A percentile compares a stretch with the other conserved stretches of the same genome.
Conservation (phyloP, 352 stramenopile species). For the Globisporangium heterothallicum region DNA sequence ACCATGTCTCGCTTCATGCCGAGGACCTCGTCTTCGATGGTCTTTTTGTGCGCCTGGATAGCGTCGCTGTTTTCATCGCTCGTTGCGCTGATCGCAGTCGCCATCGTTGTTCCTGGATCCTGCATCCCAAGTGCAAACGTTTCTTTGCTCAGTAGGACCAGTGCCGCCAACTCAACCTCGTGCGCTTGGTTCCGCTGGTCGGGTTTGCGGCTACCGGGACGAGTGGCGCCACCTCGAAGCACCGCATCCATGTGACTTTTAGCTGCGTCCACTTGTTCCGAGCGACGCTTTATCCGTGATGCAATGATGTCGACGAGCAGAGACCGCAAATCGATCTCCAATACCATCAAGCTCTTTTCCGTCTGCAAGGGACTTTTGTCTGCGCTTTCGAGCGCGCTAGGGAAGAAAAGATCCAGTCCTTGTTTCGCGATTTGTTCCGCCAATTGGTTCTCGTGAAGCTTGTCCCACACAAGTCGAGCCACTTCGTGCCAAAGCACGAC, state of each 20-base stretch:
- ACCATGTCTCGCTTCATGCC: constrained; percentile 47
- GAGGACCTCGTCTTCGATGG: constrained; percentile 18
- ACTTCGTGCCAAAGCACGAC: constrained; percentile 46
- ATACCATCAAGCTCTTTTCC: constrained; percentile 46
- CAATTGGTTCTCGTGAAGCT: constrained; percentile 27
- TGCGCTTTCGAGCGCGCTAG: background rate
- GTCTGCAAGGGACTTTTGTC: constrained; percentile 7
- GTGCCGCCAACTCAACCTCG: constrained; percentile 15
- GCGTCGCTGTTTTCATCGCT: background rate
- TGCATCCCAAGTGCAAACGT: constrained; percentile 34
- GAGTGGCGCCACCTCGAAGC: background rate
- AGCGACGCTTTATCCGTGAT: constrained; percentile 27
- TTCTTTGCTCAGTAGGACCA: constrained; percentile 21
- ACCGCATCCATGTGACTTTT: constrained; percentile 6
- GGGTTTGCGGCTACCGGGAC: background rate
- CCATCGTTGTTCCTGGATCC: background rate
- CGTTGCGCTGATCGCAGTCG: background rate
- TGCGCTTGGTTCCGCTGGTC: background rate
- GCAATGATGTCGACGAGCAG: constrained; percentile 46
- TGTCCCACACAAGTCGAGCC: constrained; percentile 35
- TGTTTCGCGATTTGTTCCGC: constrained; percentile 23
- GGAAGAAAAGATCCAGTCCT: constrained; percentile 40
- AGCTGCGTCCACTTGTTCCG: constrained; percentile 9
- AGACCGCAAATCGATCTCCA: constrained; percentile 50
- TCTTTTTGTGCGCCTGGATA: background rate